Base-by-base conservation (phyloP, 306 rosid genomes). In the Fragaria vesca region DNA sequence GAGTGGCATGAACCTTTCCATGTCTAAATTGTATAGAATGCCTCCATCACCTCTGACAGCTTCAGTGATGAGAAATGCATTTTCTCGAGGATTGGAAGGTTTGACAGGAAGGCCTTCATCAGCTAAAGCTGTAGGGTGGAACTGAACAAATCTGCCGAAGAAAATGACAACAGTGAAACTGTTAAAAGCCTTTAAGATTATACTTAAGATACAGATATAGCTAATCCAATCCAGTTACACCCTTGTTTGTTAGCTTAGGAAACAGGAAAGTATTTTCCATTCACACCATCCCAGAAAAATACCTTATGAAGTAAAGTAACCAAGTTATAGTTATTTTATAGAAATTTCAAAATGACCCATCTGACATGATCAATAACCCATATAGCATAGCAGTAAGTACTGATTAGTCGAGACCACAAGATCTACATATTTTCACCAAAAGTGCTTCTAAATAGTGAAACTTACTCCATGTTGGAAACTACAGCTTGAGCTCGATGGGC, bases 381-480 rank as follows among this genome's bases (percentile, higher is more conserved):
- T 40, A 30, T 21, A 62, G 8, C 68, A 30, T 73, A 30, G 15
- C 67, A 57, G 32, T 26, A 54, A 24, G 21, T 38, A 67, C 60
- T 28, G 12, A 62, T 63, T 60, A 36, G 71, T 11, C 17, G 42
- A 76, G 73, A 24, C 34, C 12, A 79, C 61, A 81, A 58, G 77
- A 30, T 74, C 34, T 12, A 69, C 55, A 61, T 46, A 38, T 80
- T 68, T 79, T 54, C 26, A 21, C 1, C 8, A 40, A 42, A 32
- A 42, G 38, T 4, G 67, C 40, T 71, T 84, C 51, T 21, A 62
- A 20, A 55, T 69, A 57, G 26, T 34, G 46, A 34, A 48, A 91
- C 97, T 89, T 82, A 91, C 97, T 95, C 98, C 98, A 95, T 95
- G 86, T 95, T 95, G 66, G 98, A 91, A 82, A 95, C 91, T 78